Base-by-base conservation (phyloP, 305 asterid species). In the Plantago coronopus region DNA sequence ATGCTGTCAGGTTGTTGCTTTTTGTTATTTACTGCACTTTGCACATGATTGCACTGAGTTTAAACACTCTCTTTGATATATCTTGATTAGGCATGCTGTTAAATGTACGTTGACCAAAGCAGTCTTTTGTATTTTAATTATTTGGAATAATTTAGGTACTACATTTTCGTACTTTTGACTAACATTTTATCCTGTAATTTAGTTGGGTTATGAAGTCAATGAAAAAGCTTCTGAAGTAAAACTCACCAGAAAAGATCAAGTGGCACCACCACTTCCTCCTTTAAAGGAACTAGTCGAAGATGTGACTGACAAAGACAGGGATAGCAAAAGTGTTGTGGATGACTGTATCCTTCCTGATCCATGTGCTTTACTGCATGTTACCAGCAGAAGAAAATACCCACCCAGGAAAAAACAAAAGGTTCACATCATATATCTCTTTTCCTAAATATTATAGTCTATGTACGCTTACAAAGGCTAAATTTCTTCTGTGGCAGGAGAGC, bases 311-410 rank as follows among this genome's bases (percentile, higher is more conserved):
- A 80, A 74, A 76, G 82, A 78, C 62, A 72, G 72, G 62, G 78
- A 67, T 64, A 64, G 67, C 57, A 55, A 60, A 59, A 67, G 54
- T 64, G 77, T 48, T 72, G 59, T 54, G 53, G 87, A 75, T 40
- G 91, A 81, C 59, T 69, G 76, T 61, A 59, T 53, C 61, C 83
- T 86, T 70, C 96, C 95, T 48, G 82, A 77, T 56, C 86, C 93
- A 43, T 77, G 56, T 72, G 79, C 89, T 71, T 70, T 93, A 62
- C 76, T 83, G 81, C 85, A 85, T 79, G 95, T 93, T 65, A 93
- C 99, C 72, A 88, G 81, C 69, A 75, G 99, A 80, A 83, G 80
- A 78, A 93, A 86, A 81, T 74, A 69, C 64, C 78, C 85, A 12
- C 67, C 76, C 62, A 71, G 85, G 70, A 82, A 81, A 74, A 80